phyloP scores from a whole-genome alignment of 352 stramenopile species.

The Phytopythium kandeliae region DNA sequence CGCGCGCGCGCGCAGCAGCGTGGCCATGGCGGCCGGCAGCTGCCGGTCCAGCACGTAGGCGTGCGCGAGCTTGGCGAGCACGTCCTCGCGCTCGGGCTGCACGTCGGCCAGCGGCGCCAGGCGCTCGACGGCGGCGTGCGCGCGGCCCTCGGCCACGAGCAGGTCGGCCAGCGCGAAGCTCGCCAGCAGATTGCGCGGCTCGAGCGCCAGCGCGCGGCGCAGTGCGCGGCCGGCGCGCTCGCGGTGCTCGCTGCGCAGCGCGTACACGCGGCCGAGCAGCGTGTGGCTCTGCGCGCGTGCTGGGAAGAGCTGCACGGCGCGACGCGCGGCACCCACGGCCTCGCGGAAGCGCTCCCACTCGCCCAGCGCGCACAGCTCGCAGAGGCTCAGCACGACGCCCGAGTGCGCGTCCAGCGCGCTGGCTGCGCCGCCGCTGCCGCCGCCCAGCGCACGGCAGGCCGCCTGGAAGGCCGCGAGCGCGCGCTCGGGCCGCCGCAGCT shows the following conservation, averaged over 20 bases:
- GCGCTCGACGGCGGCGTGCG: constrained; percentile 42
- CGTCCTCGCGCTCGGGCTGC: constrained; percentile 44
- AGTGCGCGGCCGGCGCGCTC: constrained; percentile 56
- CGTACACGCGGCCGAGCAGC: constrained; percentile 70
- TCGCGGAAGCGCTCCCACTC: constrained; percentile 67
- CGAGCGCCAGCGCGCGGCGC: constrained; percentile 49
- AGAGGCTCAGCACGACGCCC: constrained; percentile 72
- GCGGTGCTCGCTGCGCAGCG: constrained; percentile 52
- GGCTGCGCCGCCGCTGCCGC: neutral
- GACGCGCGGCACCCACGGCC: constrained; percentile 58
- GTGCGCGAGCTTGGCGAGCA: constrained; percentile 73
- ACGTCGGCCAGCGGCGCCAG: constrained; percentile 37
- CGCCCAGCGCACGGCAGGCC: constrained; percentile 41
- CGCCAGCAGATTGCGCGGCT: constrained; percentile 51
- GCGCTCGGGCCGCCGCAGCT: constrained; percentile 52
- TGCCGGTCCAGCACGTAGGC: constrained; percentile 69
- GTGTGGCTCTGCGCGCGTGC: constrained; percentile 63
- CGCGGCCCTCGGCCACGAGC: constrained; percentile 48
- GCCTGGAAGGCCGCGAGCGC: constrained; percentile 61
- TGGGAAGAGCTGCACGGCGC: constrained; percentile 63
- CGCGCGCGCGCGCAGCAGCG: constrained; percentile 62
- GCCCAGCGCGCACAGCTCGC: constrained; percentile 51
- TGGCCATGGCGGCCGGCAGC: constrained; percentile 55
- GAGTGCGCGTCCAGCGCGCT: constrained; percentile 50
- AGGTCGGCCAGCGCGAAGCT: constrained; percentile 71